Evolutionary conservation across 495 filamentous ascomycete genomes (phyloP).

Genomic region (Gamarada debralockiae): DNA sequence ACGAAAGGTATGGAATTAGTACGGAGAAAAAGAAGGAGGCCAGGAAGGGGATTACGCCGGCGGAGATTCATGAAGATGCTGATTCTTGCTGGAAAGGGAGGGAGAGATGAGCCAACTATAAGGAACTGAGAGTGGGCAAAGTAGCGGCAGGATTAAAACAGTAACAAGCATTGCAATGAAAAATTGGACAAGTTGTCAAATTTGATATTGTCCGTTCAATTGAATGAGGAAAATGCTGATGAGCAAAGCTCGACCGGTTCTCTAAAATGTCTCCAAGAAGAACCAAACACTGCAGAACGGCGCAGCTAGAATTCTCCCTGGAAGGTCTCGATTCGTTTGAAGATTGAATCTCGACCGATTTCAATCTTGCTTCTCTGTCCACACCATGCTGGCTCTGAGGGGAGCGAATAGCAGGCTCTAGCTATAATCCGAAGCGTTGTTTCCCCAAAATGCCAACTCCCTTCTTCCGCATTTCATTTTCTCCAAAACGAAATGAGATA

Average conservation of each 20-base stretch:
- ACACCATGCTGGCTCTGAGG: constrained; percentile 23
- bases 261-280: constrained; percentile 19
- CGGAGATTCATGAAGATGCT: constrained; percentile 55
- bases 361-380: constrained; percentile 31
- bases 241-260: background rate
- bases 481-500: no score
- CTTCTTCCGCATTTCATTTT: no score
- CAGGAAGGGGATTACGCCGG: constrained; percentile 55
- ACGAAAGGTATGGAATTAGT: constrained; percentile 61
- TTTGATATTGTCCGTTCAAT: background rate
- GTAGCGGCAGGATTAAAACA: no score
- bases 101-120: no score
- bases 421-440: constrained; percentile 17
- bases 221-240: background rate
- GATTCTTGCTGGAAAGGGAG: constrained; percentile 18
- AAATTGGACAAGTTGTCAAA: no score
- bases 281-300: constrained; percentile 15
- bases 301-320: constrained; percentile 10
- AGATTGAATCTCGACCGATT: constrained; percentile 27
- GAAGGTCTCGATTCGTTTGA: constrained; percentile 22
- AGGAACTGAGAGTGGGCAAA: no score
- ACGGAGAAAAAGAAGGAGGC: constrained; percentile 57
- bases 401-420: constrained; percentile 25
- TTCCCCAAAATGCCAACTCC: background rate
- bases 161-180: background rate